Percentiles rank a stretch among this genome's conserved stretches.
Conservation (phyloP, 176 grass and related monocot genomes). For the barley (Hordeum vulgare) region DNA sequence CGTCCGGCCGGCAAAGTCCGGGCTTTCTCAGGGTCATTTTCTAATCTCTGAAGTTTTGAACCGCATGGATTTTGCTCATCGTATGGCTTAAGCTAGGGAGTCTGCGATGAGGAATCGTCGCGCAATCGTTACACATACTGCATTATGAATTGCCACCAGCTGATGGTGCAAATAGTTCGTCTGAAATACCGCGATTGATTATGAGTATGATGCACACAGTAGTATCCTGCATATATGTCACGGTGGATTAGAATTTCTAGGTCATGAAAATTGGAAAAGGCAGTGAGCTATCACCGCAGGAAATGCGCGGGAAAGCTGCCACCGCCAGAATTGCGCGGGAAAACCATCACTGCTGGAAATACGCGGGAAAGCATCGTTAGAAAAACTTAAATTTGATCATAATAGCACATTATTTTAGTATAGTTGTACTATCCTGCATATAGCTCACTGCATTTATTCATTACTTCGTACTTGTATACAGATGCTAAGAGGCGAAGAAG, state of each 20-base stretch:
- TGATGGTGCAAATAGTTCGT: background rate
- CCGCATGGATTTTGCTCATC: background rate
- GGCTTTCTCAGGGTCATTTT: constrained; percentile 48
- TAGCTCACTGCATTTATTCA: too few species aligned
- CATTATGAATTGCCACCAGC: background rate
- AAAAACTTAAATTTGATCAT: background rate
- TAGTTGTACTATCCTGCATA: too few species aligned
- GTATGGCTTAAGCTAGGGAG: background rate
- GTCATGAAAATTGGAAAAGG: background rate
- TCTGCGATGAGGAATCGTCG: background rate
- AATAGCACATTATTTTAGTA: background rate
- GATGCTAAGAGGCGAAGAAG: constrained; percentile 61
- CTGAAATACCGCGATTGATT: background rate
- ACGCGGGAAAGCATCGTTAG: background rate
- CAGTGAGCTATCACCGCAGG: background rate
- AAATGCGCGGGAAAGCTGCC: background rate
- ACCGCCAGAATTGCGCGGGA: background rate
- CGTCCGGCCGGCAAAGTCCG: constrained; percentile 20
- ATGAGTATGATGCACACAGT: background rate
- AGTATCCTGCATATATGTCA: background rate
- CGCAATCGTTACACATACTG: background rate
- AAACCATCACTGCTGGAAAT: background rate
- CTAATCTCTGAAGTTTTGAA: background rate
- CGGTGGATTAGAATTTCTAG: constrained; percentile 5
- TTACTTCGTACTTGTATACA: constrained; percentile 1